These are phyloP conservation scores for Striga asiatica DNA, from an alignment of 257 asterid species.

Conservation along the genomic window DNA sequence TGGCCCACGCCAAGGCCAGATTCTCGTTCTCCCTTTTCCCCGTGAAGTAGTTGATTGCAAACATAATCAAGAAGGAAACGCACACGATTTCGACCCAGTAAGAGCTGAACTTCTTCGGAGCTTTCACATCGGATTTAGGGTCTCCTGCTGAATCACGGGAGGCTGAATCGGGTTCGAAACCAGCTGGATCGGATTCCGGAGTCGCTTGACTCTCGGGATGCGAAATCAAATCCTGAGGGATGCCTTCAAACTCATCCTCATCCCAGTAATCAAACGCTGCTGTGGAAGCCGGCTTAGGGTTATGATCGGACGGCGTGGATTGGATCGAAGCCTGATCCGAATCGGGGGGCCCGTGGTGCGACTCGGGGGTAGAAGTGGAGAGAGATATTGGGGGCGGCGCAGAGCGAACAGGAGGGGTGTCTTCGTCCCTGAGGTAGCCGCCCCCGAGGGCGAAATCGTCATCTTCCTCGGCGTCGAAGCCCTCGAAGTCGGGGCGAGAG, in stretches of 20 bases:
- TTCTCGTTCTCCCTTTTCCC: constrained; percentile 39
- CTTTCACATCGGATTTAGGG: constrained; percentile 13
- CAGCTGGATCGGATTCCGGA: constrained; percentile 23
- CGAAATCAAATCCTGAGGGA: constrained; percentile 30
- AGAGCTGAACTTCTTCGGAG: constrained; percentile 28
- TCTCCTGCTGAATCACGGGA: constrained; percentile 4
- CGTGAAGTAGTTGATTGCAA: constrained; percentile 33
- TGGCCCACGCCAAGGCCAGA: constrained; percentile 69
- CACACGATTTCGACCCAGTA: constrained; percentile 58
- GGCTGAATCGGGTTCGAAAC: constrained; percentile 17
- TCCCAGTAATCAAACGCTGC: constrained; percentile 70
- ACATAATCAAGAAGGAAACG: constrained; percentile 59
- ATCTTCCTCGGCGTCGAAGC: constrained; percentile 81
- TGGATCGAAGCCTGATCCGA: constrained; percentile 18
- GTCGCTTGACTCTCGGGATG: constrained; percentile 16
- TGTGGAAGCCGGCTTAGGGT: constrained; percentile 32
- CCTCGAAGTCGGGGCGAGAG: constrained; percentile 60
- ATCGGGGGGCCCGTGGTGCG: constrained; percentile 59
- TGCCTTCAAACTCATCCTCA: constrained; percentile 88
- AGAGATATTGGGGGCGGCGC: constrained; percentile 51
- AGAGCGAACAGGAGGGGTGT: constrained; percentile 21
- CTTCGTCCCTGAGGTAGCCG: constrained; percentile 23
- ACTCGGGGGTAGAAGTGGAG: constrained; percentile 37
- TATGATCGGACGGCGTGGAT: constrained; percentile 39
- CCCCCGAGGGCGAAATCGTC: constrained; percentile 27